phyloP scores from a whole-genome alignment of 2,329 filamentous ascomycete species.

The Aspergillus sojae region DNA sequence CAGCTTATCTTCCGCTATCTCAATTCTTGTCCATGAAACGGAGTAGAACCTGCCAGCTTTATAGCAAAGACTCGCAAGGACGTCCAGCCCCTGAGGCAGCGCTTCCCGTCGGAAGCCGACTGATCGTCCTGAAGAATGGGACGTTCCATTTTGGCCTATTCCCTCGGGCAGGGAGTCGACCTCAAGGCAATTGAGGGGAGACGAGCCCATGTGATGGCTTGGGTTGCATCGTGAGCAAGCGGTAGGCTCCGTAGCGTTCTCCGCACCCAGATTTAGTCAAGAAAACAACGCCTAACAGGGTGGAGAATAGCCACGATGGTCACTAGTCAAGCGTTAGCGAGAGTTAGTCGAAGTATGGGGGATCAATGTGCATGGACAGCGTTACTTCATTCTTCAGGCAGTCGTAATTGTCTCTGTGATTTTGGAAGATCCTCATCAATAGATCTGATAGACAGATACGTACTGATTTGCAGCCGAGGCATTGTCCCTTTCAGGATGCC shows the following conservation, averaged over 20 bases:
- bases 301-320: not conserved
- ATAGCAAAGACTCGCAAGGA: not conserved
- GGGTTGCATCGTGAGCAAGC: not conserved
- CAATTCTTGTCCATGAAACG: not conserved
- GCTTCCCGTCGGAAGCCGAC: slow-evolving; percentile 1
- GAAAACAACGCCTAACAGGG: not conserved
- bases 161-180: not conserved
- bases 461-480: not conserved
- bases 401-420: not conserved
- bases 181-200: not conserved
- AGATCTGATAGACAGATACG: not conserved
- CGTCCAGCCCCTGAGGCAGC: not conserved
- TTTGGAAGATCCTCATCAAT: not conserved
- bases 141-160: not conserved
- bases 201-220: slow-evolving; percentile 1
- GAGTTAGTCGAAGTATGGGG: not conserved
- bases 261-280: not conserved
- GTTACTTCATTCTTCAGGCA: not conserved
- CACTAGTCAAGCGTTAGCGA: not conserved
- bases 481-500: not conserved
- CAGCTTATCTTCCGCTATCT: not conserved
- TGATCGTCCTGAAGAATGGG: not conserved
- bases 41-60: not conserved
- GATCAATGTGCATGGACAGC: not conserved
- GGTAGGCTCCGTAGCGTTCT: not conserved